These are phyloP conservation scores for Neoboletus subvelutipes DNA, from an alignment of 768 basidiomycete genomes.

Conservation along the genomic window DNA sequence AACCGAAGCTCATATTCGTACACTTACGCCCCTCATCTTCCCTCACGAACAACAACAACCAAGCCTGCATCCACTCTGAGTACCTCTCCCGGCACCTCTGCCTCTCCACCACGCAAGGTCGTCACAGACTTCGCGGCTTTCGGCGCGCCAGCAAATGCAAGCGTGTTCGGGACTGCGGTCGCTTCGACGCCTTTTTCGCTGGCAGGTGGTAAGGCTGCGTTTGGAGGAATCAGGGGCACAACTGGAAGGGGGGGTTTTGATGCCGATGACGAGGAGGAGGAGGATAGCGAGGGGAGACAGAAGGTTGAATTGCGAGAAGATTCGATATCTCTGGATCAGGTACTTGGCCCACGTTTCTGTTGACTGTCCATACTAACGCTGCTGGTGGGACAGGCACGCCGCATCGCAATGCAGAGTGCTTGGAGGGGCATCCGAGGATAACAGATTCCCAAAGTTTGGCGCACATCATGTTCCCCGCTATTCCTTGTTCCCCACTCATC, in stretches of 20 bases:
- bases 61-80: conserved; percentile 35
- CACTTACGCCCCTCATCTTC: conserved; percentile 50
- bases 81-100: conserved; percentile 23
- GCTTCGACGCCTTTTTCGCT: conserved; percentile 77
- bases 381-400: conserved; percentile 54
- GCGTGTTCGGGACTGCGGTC: conserved; percentile 84
- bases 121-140: conserved; percentile 88
- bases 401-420: conserved; percentile 88
- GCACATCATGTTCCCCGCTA: conserved; percentile 1
- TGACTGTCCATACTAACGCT: conserved; percentile 4
- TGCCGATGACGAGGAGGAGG: conserved; percentile 77
- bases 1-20: conserved; percentile 54
- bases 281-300: conserved; percentile 63
- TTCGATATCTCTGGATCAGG: conserved; percentile 92
- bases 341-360: conserved; percentile 32
- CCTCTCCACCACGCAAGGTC: conserved; percentile 84
- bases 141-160: conserved; percentile 68
- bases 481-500: conserved; percentile 1
- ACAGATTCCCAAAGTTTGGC: conserved; percentile 19
- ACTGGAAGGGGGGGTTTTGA: conserved; percentile 41
- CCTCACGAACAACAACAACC: conserved; percentile 40
- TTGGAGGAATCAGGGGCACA: conserved; percentile 67
- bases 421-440: conserved; percentile 72
- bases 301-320: conserved; percentile 77
- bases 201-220: conserved; percentile 79